Percentiles rank a stretch among this genome's conserved stretches.
Evolutionary conservation across 2,329 filamentous ascomycete species (phyloP).

Genomic region (Trichophyton mentagrophytes): DNA sequence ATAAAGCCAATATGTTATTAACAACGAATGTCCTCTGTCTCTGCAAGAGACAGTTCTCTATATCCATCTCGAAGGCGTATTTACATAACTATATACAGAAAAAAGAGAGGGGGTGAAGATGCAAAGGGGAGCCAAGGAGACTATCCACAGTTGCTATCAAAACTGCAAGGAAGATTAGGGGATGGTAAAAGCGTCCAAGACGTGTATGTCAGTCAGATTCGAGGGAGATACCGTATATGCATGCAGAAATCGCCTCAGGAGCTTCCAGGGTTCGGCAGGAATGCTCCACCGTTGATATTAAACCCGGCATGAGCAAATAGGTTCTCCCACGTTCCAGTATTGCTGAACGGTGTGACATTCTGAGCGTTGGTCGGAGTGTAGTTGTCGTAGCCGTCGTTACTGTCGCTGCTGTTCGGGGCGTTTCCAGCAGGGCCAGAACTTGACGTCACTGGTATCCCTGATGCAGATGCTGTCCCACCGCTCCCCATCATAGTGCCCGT

Average conservation of each 20-base stretch:
- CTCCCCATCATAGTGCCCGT: neutral
- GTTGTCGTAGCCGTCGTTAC: neutral
- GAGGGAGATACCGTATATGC: neutral
- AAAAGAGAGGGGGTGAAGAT: neutral
- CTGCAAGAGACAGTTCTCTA: neutral
- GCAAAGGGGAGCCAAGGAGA: neutral
- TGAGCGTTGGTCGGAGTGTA: neutral
- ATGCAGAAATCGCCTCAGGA: neutral
- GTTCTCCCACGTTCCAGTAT: conserved; percentile 14
- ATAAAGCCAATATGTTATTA: neutral
- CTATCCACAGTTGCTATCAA: neutral
- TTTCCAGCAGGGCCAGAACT: neutral
- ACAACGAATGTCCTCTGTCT: neutral
- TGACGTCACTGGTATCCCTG: neutral
- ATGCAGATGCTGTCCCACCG: neutral
- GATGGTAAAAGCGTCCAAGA: neutral
- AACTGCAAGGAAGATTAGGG: too few species aligned
- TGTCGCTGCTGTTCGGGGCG: neutral
- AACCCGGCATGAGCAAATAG: conserved; percentile 17
- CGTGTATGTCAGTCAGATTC: neutral
- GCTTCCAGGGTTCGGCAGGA: conserved; percentile 11
- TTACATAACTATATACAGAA: conserved; percentile 1
- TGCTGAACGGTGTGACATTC: conserved; percentile 7
- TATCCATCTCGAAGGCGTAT: neutral
- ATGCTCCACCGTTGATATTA: conserved; percentile 15